Evolutionary conservation across 306 rosid genomes (phyloP), one percentile per base, ranked within the genome.

Genomic region (Malus sieversii): DNA sequence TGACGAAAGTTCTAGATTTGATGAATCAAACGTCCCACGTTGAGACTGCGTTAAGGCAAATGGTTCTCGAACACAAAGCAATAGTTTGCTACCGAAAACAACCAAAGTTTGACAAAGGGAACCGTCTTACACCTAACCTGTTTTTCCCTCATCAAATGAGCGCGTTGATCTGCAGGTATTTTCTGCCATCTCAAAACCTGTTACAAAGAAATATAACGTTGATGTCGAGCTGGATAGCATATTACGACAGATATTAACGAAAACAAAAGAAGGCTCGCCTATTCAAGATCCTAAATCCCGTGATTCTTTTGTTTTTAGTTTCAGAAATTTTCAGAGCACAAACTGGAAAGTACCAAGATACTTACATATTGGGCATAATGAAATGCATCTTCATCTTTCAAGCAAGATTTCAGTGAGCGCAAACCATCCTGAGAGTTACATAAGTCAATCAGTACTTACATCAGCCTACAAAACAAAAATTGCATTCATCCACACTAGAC

Each of bases 151-250:
- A 74, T 86, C 77, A 94, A 81, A 82, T 86, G 89, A 78, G 97
- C 98, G 64, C 98, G 97, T 65, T 72, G 82, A 81, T 94, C 98
- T 55, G 96, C 92, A 29, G 98, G 98, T 78, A 94, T 91, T 73
- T 88, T 91, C 82, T 91, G 95, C 98, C 98, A 94, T 83, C 90
- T 91, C 82, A 90, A 84, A 81, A 87, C 88, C 98, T 93, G 59
- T 74, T 65, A 46, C 29, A 76, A 79, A 81, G 40, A 78, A 29
- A 64, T 48, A 46, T 73, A 70, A 70, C 70, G 66, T 61, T 70
- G 25, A 53, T 38, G 45, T 20, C 13, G 25, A 61, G 64, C 58
- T 66, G 19, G 9, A 8, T 38, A 6, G 40, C 40, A 35, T 35
- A 30, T 13, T 67, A 40, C 4, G 72, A 68, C 71, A 67, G 71